Percentiles rank a stretch among this genome's conserved stretches.
These are phyloP conservation scores for Neophaeococcomyces mojaviensis DNA, from an alignment of 2,329 filamentous ascomycete genomes.

Conservation along the genomic window DNA sequence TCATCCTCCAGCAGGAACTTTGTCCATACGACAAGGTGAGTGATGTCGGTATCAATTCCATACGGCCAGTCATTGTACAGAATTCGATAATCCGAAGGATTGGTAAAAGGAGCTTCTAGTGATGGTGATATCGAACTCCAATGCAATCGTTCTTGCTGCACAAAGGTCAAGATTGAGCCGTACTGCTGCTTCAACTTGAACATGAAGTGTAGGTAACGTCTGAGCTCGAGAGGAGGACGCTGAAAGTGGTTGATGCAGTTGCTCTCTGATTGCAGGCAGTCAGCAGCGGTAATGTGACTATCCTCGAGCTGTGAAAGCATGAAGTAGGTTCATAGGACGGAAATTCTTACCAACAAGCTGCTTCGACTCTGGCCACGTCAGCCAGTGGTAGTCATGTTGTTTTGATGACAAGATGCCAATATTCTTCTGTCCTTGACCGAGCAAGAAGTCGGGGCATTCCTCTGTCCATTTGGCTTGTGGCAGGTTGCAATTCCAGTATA, in stretches of 20 bases:
- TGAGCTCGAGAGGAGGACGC: conserved; percentile 66
- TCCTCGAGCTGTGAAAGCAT: neutral
- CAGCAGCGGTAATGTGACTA: neutral
- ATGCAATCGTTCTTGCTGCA: conserved; percentile 60
- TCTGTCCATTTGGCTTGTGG: conserved; percentile 52
- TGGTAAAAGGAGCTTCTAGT: conserved; percentile 35
- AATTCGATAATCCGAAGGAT: conserved; percentile 51
- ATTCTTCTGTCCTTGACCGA: conserved; percentile 59
- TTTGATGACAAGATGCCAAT: conserved; percentile 60
- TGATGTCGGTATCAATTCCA: conserved; percentile 67
- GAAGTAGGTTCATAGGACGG: no score
- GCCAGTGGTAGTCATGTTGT: conserved; percentile 56
- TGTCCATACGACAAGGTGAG: conserved; percentile 87
- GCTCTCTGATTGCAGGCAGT: conserved; percentile 30
- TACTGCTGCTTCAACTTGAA: conserved; percentile 56
- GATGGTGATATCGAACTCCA: conserved; percentile 51
- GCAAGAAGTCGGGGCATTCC: conserved; percentile 66
- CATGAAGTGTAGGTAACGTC: conserved; percentile 68
- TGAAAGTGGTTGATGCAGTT: conserved; percentile 72
- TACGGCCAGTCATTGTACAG: conserved; percentile 94
- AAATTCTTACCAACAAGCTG: conserved; percentile 47
- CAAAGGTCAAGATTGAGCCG: conserved; percentile 71
- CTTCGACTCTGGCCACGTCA: conserved; percentile 64
- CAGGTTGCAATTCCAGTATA: conserved; percentile 81
- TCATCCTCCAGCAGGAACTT: conserved; percentile 76